Evolutionary conservation across 805 yeast species (phyloP).

Genomic region (Myxozyma lipomycoides): DNA sequence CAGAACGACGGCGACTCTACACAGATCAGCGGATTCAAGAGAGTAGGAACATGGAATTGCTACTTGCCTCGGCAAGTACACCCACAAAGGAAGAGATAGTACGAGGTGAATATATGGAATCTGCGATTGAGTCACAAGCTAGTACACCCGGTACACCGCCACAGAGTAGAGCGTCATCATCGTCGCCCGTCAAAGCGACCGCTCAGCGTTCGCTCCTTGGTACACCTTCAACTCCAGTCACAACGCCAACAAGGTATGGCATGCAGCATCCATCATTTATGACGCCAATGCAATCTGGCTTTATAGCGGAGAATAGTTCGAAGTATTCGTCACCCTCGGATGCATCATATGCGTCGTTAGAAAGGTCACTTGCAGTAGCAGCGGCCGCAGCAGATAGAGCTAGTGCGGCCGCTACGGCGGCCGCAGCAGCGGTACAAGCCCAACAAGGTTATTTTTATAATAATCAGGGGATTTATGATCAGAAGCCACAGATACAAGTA

Average conservation of each 20-base stretch:
- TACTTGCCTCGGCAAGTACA: slow-evolving; percentile 15
- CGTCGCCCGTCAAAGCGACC: slow-evolving; percentile 2
- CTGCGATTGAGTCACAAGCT: background rate
- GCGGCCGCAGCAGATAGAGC: slow-evolving; percentile 17
- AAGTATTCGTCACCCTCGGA: slow-evolving; percentile 25
- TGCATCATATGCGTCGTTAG: slow-evolving; percentile 25
- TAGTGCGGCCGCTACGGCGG: slow-evolving; percentile 9
- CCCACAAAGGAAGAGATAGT: background rate
- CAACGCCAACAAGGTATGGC: slow-evolving; percentile 4
- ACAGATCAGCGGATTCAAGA: slow-evolving; percentile 16
- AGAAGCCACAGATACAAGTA: slow-evolving; percentile 1
- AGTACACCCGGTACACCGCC: slow-evolving; percentile 14
- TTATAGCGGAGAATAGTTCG: background rate
- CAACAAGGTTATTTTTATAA: background rate
- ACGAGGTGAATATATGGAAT: no score
- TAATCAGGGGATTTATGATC: background rate
- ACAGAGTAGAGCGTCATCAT: slow-evolving; percentile 11
- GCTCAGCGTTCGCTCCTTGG: slow-evolving; percentile 1
- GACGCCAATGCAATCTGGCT: slow-evolving; percentile 12
- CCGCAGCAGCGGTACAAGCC: slow-evolving; percentile 1
- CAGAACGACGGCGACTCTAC: slow-evolving; percentile 17
- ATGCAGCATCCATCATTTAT: slow-evolving; percentile 1
- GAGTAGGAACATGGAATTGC: slow-evolving; percentile 18
- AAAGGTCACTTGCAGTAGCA: slow-evolving; percentile 24
- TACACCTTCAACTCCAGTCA: slow-evolving; percentile 16